Evolutionary conservation across 2,329 filamentous ascomycete genomes (phyloP), one percentile per base, ranked within the genome.

Genomic region (Stenocarpella maydis): DNA sequence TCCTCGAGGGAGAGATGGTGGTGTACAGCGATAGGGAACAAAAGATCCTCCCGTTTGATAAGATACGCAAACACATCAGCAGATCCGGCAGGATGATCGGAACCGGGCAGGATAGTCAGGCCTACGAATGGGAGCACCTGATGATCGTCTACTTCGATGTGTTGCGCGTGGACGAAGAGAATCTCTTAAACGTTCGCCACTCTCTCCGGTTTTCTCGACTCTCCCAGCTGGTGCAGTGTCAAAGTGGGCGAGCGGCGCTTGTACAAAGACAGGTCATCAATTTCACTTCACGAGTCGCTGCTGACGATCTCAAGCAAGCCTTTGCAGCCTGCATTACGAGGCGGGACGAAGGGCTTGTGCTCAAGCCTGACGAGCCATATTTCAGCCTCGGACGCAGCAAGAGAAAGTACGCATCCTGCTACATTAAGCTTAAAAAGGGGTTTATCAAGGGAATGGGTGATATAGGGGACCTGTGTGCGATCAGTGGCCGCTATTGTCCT

Each of bases 361-460:
- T 97, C 61, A 97, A 97, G 78, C 89, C 91, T 0, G 90, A 94
- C 70, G 88, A 92, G 28, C 89, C 94, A 0, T 97, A 97, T 76
- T 92, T 97, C 72, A 82, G 88, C 67, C 87, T 85, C 72, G 76
- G 71, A 37, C 75, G 75, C 53, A 74, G 73, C 54, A 74, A 74
- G 50, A 73, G 80, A 74, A 72, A 83, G 37, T 82, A 81, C 69
- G 76, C 78, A 3, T 82, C 82, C 17, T 84, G 82, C 68, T 91
- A 89, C 77, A 92, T 97, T 75, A 97, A 97, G 79, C 79, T 97
- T 50, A 97, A 97, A 79, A 94, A 94, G 75, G 93, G 96, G 75
- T 97, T 97, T 74, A 87, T 97, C 45, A 84, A 86, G 31, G 89
- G 89, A 3, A 88, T 95, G 76, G 93, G 94, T 0, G 94, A 97